Evolutionary conservation across 768 basidiomycete species (phyloP).

Genomic region (Lentinula sp.): DNA sequence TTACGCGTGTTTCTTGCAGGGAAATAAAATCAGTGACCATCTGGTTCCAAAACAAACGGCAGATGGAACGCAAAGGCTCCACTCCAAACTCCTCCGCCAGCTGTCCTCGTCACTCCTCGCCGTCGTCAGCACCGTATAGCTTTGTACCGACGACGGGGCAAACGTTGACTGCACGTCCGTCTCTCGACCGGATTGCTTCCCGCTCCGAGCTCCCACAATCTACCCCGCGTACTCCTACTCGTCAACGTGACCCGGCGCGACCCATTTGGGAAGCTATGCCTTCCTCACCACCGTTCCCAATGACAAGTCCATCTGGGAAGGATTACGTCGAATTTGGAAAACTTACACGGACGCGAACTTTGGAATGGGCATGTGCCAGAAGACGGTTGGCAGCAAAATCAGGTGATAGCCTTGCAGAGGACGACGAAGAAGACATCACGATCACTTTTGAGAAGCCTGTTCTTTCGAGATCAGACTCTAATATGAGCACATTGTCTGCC

Average conservation of each 20-base stretch:
- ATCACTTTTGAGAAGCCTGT: neutral
- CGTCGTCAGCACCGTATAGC: neutral
- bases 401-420: neutral
- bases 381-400: slow-evolving; percentile 17
- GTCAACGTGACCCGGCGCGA: slow-evolving; percentile 20
- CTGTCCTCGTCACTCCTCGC: slow-evolving; percentile 8
- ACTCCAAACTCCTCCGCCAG: slow-evolving; percentile 11
- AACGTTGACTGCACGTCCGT: slow-evolving; percentile 14
- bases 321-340: slow-evolving; percentile 44
- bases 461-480: neutral
- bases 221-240: slow-evolving; percentile 7
- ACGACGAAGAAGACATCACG: slow-evolving; percentile 1
- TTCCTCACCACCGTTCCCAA: slow-evolving; percentile 53
- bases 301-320: slow-evolving; percentile 42
- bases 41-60: slow-evolving; percentile 82
- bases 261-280: slow-evolving; percentile 54
- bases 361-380: slow-evolving; percentile 72
- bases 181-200: slow-evolving; percentile 56
- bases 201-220: slow-evolving; percentile 36
- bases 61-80: slow-evolving; percentile 34
- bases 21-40: slow-evolving; percentile 69
- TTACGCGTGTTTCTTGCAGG: slow-evolving; percentile 27
- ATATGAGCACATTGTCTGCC: neutral
- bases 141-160: neutral
- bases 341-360: slow-evolving; percentile 42